These are phyloP conservation scores for Naegleria gruberi DNA, from an alignment of 208 protist genomes.

Conservation along the genomic window DNA sequence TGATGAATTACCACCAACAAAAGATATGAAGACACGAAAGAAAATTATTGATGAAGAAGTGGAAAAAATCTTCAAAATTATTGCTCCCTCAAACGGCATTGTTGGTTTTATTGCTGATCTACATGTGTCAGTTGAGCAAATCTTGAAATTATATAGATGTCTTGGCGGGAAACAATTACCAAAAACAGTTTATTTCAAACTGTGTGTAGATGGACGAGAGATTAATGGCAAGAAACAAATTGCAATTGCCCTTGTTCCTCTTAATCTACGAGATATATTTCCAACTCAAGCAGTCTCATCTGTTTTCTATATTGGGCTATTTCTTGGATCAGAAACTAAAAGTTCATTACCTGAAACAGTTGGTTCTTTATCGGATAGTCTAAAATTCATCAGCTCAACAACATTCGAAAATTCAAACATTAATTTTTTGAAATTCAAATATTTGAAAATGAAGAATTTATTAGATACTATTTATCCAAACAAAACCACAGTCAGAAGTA, in stretches of 20 bases:
- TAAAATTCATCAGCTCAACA: too few relatives aligned
- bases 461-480: too few relatives aligned
- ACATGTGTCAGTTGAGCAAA: neutral
- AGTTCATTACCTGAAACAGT: neutral
- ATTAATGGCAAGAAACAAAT: neutral
- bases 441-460: too few relatives aligned
- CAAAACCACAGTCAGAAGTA: too few relatives aligned
- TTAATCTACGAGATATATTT: constrained; percentile 1
- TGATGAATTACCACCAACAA: neutral
- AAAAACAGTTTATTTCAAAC: neutral
- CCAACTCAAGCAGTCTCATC: neutral
- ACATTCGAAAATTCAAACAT: too few relatives aligned
- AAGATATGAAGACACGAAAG: neutral
- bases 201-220: neutral
- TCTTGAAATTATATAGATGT: neutral
- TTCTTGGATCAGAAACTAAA: neutral
- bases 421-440: too few relatives aligned
- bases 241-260: neutral
- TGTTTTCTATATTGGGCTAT: neutral
- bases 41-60: neutral
- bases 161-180: neutral
- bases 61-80: neutral
- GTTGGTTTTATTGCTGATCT: neutral
- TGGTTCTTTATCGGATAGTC: neutral
- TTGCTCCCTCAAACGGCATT: neutral